Evolutionary conservation across 1,284 basidiomycete species (phyloP), one percentile per base, ranked within the genome.

Genomic region (Ceratobasidium sp.): DNA sequence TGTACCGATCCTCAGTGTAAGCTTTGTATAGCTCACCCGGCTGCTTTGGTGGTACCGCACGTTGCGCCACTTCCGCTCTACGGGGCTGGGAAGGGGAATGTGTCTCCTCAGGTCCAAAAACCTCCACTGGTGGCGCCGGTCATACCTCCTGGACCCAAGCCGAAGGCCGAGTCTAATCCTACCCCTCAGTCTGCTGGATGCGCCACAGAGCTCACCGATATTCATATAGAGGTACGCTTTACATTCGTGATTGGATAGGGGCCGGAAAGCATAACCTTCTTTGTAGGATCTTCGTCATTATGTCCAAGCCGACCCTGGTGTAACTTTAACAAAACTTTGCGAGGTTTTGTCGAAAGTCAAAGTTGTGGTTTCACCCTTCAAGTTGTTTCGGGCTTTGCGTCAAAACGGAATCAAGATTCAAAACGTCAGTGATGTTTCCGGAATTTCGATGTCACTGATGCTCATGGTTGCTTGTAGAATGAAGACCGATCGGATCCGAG

Each of bases 11-110:
- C 59, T 44, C 41, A 62, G n/a, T 24, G 9, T 11, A 45, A 27
- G 41, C 47, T 45, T 62, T 36, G 59, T 17, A 45, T 36, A 14
- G 22, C 44, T 62, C 59, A 19, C 11, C 59, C 22, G 41, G 31
- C 41, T n/a, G 47, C 47, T 15, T 24, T 62, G 59, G 31, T 45
- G 59, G 41, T 45, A 45, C 59, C 59, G 47, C 59, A 62, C 41
- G 15, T 27, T 14, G 59, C 59, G 4, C 19, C 59, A 62, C 59
- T 45, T 27, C 8, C 41, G n/a, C 59, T 45, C 7, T 11, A 45
- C 11, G 57, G 24, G 5, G 57, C 11, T 22, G 31, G 45, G n/a
- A 41, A n/a, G 1, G 57, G n/a, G 47, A 48, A 48, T 6, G n/a
- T n/a, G n/a, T n/a, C n/a, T n/a, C n/a, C n/a, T n/a, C n/a, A n/a